Conservation (phyloP, 345 rosid genomes). For the Gossypium stocksii region DNA sequence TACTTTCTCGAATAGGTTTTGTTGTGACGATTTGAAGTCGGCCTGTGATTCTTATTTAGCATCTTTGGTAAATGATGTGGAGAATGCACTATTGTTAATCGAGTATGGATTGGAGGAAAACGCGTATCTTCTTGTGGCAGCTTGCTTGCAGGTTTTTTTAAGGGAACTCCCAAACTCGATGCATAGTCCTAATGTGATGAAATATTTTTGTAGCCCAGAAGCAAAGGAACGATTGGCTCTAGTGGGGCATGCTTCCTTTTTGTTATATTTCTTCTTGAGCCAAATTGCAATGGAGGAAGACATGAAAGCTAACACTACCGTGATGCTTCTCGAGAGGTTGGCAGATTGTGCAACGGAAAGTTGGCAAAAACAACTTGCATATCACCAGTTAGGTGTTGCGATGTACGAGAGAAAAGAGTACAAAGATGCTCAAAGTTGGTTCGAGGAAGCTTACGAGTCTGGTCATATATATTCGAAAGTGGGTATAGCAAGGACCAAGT, state of each 20-base stretch:
- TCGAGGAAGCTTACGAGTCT: conserved; percentile 57
- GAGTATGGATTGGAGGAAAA: conserved; percentile 81
- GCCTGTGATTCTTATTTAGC: conserved; percentile 75
- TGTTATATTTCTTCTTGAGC: conserved; percentile 70
- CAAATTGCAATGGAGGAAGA: conserved; percentile 80
- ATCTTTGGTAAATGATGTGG: conserved; percentile 47
- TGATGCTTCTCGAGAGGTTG: conserved; percentile 83
- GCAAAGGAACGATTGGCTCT: conserved; percentile 57
- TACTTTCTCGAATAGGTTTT: conserved; percentile 70
- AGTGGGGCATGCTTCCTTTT: conserved; percentile 76
- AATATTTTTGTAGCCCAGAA: conserved; percentile 54
- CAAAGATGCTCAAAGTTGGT: conserved; percentile 84
- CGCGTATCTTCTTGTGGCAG: conserved; percentile 72
- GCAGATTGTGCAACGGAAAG: conserved; percentile 54
- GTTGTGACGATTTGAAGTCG: conserved; percentile 79
- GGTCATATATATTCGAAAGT: conserved; percentile 71
- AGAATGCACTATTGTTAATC: conserved; percentile 58
- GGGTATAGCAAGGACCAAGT: conserved; percentile 88
- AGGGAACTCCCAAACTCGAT: conserved; percentile 71
- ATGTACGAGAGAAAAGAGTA: conserved; percentile 88
- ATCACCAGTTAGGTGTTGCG: conserved; percentile 77
- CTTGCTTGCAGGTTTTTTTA: conserved; percentile 80
- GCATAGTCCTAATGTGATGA: conserved; percentile 60
- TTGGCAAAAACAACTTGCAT: conserved; percentile 89
- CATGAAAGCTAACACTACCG: conserved; percentile 77